Conservation (phyloP, 208 protist genomes). For the Leishmania tarentolae region DNA sequence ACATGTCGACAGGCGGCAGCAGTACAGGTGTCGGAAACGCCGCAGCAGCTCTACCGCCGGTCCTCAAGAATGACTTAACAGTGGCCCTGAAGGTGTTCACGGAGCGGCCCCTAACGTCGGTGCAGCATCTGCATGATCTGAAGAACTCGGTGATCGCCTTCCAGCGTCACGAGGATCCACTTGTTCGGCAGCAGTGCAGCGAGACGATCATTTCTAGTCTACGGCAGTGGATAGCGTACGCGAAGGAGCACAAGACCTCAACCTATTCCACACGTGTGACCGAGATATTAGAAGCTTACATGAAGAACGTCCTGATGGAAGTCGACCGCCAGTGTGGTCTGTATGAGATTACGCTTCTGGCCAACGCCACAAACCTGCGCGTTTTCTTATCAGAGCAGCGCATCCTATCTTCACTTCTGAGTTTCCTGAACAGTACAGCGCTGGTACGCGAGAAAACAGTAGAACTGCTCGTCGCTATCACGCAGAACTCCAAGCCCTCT, state of each 20-base stretch:
- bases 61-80: constrained; percentile 51
- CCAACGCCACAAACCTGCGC: constrained; percentile 64
- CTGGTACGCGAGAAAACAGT: constrained; percentile 80
- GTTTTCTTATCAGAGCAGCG: constrained; percentile 70
- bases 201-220: constrained; percentile 70
- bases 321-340: constrained; percentile 75
- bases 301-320: constrained; percentile 84
- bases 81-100: constrained; percentile 81
- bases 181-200: constrained; percentile 80
- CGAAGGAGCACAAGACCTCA: constrained; percentile 80
- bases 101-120: constrained; percentile 67
- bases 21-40: neutral
- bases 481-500: constrained; percentile 69
- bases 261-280: constrained; percentile 86
- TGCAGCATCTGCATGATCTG: constrained; percentile 82
- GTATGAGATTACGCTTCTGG: constrained; percentile 69
- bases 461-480: constrained; percentile 78
- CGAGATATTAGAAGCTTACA: constrained; percentile 83
- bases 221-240: constrained; percentile 68
- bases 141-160: constrained; percentile 71
- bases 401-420: constrained; percentile 79
- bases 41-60: neutral
- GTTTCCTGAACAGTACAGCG: constrained; percentile 76
- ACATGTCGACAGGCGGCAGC: neutral
- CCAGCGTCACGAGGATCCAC: constrained; percentile 67